phyloP scores from a whole-genome alignment of 2,329 filamentous ascomycete species.

The Trichoderma oligosporum region DNA sequence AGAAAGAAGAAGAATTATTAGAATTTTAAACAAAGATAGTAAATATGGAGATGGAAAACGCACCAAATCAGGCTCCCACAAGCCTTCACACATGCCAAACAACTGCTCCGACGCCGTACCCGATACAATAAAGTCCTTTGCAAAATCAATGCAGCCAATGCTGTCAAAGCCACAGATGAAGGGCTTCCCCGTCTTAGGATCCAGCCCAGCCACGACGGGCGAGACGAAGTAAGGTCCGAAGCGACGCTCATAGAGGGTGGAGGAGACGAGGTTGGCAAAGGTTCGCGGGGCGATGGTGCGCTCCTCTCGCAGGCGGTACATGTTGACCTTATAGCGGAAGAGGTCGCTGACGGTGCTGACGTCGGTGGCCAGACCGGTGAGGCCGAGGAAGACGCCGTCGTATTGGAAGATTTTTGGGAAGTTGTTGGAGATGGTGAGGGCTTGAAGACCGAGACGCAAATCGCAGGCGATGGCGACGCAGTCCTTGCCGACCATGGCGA shows the following conservation, averaged over 20 bases:
- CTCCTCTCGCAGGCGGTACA: slow-evolving; percentile 98
- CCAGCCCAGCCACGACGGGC: slow-evolving; percentile 90
- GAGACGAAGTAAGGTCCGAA: slow-evolving; percentile 97
- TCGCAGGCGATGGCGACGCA: slow-evolving; percentile 99
- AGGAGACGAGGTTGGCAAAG: slow-evolving; percentile 92
- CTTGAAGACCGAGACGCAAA: slow-evolving; percentile 92
- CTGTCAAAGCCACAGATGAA: slow-evolving; percentile 99
- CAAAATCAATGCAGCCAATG: slow-evolving; percentile 99
- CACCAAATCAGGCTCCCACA: slow-evolving; percentile 98
- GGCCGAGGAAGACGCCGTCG: slow-evolving; percentile 89
- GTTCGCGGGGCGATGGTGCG: slow-evolving; percentile 91
- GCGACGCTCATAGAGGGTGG: slow-evolving; percentile 85
- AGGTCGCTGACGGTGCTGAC: slow-evolving; percentile 92
- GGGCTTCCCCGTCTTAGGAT: slow-evolving; percentile 87
- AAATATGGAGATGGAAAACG: slow-evolving; percentile 32
- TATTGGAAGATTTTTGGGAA: slow-evolving; percentile 99
- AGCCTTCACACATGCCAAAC: slow-evolving; percentile 95
- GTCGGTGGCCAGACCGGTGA: slow-evolving; percentile 95
- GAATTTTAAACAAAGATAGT: not conserved
- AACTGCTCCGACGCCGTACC: slow-evolving; percentile 96
- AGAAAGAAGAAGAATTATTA: not conserved
- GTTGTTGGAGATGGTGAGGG: slow-evolving; percentile 98
- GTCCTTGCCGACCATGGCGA: slow-evolving; percentile 99
- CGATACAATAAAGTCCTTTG: slow-evolving; percentile 98
- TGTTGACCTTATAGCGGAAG: slow-evolving; percentile 99